Evolutionary conservation across 306 rosid genomes (phyloP), one percentile per base, ranked within the genome.

Genomic region (Gastrolobium bilobum): DNA sequence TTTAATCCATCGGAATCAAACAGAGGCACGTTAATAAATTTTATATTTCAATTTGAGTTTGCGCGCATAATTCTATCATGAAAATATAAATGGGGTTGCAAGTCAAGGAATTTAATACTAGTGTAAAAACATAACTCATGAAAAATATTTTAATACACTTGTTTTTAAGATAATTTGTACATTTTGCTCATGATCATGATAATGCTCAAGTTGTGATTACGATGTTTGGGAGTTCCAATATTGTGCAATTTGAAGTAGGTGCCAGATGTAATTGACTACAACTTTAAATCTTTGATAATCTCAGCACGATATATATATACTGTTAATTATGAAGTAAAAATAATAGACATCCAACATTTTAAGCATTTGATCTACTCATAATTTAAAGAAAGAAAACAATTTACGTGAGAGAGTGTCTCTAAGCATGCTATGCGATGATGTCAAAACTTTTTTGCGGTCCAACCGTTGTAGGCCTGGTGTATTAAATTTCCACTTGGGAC

Each of bases 401-500:
- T 30, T 7, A 14, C 76, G 30, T 30, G n/a, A 50, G 30, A 53
- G 37, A 59, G 26, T 71, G 53, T 35, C 10, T 46, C 2, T 68
- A 30, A 15, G 58, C 39, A 52, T 42, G 33, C 6, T 50, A 52
- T 42, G 33, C 6, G 56, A 15, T 52, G 20, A 54, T 37, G 75
- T 80, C 79, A 73, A 40, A 64, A 64, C 37, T 6, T 31, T 38
- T 38, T 38, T 52, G 8, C 7, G 67, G 75, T 73, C 74, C 75
- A 58, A 81, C 35, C 13, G 13, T 31, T 73, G 84, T 64, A 68
- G 26, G 74, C 34, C 48, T 61, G 59, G 44, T 63, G 11, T 64
- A 44, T 51, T 31, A 14, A 79, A 61, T 38, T 68, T 78, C 60
- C 10, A 58, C 7, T 35, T 13, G 7, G 31, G 37, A 39, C 14